Base-by-base conservation (phyloP, 2,329 filamentous ascomycete species). In the Sclerotinia spermophila region DNA sequence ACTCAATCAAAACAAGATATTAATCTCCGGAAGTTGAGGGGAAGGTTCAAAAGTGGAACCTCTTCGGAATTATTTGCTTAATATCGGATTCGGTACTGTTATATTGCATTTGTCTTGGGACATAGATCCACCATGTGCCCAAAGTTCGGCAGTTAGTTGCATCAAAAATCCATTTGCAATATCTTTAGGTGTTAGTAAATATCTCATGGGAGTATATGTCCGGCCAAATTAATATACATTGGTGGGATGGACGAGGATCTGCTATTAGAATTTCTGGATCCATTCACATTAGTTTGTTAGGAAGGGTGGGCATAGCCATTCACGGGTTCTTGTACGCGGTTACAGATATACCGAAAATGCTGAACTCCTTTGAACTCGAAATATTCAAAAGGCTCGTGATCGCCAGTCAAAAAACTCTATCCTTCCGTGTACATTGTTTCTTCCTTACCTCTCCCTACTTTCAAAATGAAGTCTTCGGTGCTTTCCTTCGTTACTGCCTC, bases 391-490 rank as follows among this genome's bases (percentile, higher is more conserved):
- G n/a, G 30, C 40, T 24, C 33, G 17, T 53, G 51, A 38, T 53
- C 62, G 62, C 45, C 35, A 66, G 27, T 35, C 55, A 13, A n/a
- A 30, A 53, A 40, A 17, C 27, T 19, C 10, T 3, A 30, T 30
- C 19, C n/a, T 24, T 66, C 10, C n/a, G 24, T 17, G 19, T 55
- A 27, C 62, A 66, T 66, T 55, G 17, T 19, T 35, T 58, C 30
- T 11, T 48, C 53, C 68, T 21, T n/a, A 24, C 30, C 19, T 56
- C 27, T 30, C 6, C 27, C n/a, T 21, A 19, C 58, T 56, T 55
- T 33, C 60, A 69, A 35, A 10, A 74, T 76, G 74, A 73, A 72
- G 65, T 68, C 73, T 45, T 55, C 64, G 27, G 35, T 70, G 35
- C n/a, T 70, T 35, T 51, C 65, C 40, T 61, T 71, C 40, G 40